A percentile compares a stretch with the other conserved stretches of the same genome.
These are phyloP conservation scores for Sarcodon aspratus DNA, from an alignment of 768 basidiomycete genomes.

Conservation along the genomic window DNA sequence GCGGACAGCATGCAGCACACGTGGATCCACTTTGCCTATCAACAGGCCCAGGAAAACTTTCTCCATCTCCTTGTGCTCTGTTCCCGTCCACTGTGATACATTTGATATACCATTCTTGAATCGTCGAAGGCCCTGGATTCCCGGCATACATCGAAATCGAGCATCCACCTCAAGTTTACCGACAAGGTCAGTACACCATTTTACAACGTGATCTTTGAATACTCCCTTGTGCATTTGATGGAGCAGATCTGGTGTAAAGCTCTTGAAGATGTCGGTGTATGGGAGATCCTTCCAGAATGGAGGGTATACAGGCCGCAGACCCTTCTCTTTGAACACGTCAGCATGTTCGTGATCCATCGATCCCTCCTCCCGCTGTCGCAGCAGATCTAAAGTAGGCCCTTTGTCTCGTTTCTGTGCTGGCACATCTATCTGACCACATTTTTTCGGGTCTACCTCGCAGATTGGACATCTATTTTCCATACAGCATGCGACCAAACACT, in stretches of 20 bases:
- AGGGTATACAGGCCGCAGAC: constrained; percentile 9
- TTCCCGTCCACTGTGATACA: constrained; percentile 18
- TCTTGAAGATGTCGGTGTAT: no score
- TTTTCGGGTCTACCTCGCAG: no score
- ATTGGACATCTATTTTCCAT: constrained; percentile 16
- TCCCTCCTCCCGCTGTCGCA: no score
- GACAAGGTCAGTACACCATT: constrained; percentile 15
- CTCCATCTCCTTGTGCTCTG: constrained; percentile 20
- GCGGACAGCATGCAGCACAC: constrained; percentile 1
- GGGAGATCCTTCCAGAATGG: constrained; percentile 11
- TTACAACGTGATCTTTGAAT: constrained; percentile 19
- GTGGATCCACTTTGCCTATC: neutral
- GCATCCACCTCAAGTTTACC: constrained; percentile 22
- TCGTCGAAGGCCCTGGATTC: constrained; percentile 18
- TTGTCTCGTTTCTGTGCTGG: no score
- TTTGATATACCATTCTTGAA: constrained; percentile 22
- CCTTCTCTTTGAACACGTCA: no score
- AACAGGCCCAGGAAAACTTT: constrained; percentile 1
- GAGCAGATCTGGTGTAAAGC: constrained; percentile 9
- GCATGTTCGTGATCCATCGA: no score
- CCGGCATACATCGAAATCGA: constrained; percentile 16
- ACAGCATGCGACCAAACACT: constrained; percentile 21
- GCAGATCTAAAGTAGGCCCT: no score
- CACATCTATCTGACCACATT: no score
- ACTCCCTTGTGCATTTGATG: constrained; percentile 16